Evolutionary conservation across 306 rosid genomes (phyloP).

Genomic region (Bauhinia variegata): DNA sequence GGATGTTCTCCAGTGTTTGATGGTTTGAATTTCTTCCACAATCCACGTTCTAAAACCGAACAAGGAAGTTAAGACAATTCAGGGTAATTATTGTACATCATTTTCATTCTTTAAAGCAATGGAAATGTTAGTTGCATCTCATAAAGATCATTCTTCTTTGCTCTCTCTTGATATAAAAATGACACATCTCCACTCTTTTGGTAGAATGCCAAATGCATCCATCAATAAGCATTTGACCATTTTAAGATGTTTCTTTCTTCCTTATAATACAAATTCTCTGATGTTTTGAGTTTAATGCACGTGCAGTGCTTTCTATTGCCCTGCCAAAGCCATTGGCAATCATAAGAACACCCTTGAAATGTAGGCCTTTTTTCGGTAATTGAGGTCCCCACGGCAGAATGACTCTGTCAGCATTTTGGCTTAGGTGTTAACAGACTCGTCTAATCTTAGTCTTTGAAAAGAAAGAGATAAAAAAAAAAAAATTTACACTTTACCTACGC

Average conservation of each 20-base stretch:
- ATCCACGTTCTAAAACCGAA: not conserved
- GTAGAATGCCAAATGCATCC: conserved; percentile 3
- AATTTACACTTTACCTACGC: not conserved
- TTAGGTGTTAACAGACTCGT: too few species aligned
- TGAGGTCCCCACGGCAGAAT: conserved; percentile 39
- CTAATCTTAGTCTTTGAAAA: not conserved
- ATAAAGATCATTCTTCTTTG: conserved; percentile 37
- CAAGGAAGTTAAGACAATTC: conserved; percentile 13
- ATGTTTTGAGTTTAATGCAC: conserved; percentile 28
- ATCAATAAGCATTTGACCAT: conserved; percentile 23
- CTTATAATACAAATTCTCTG: conserved; percentile 17
- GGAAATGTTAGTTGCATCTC: conserved; percentile 53
- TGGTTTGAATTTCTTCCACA: not conserved
- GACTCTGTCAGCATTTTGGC: not conserved
- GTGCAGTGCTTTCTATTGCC: conserved; percentile 33
- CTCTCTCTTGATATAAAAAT: conserved; percentile 27
- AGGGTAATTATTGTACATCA: conserved; percentile 36
- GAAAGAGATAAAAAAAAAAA: too few species aligned
- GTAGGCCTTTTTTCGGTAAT: conserved; percentile 31
- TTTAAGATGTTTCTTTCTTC: conserved; percentile 40
- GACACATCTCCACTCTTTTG: conserved; percentile 20
- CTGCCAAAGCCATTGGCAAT: too few species aligned
- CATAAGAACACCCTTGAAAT: conserved; percentile 22
- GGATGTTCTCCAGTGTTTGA: too few species aligned
- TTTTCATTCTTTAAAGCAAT: conserved; percentile 55